Conservation (phyloP, 2,329 filamentous ascomycete genomes). For the Sporothrix dimorphospora region DNA sequence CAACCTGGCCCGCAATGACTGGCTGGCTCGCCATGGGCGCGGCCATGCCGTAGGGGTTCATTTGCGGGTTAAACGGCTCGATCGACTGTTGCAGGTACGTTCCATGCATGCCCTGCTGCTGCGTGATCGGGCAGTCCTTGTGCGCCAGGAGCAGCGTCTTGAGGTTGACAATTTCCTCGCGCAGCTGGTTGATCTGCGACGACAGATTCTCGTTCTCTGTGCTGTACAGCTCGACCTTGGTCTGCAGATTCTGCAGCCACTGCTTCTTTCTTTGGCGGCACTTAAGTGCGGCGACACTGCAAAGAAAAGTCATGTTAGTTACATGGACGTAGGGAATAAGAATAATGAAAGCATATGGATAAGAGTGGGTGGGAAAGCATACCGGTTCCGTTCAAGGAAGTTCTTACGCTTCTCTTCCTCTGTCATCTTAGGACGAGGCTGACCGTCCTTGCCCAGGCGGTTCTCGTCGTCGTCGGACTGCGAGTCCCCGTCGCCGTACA, state of each 20-base stretch:
- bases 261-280: constrained; percentile 99
- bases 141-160: constrained; percentile 92
- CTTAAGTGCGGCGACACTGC: constrained; percentile 90
- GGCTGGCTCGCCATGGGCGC: constrained; percentile 56
- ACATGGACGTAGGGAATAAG: not conserved
- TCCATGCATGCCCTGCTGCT: constrained; percentile 74
- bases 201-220: constrained; percentile 88
- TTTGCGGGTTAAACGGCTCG: constrained; percentile 58
- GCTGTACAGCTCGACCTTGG: constrained; percentile 91
- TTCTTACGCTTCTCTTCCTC: constrained; percentile 99
- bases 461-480: constrained; percentile 52
- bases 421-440: constrained; percentile 81
- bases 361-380: not conserved
- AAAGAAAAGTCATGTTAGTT: constrained; percentile 34
- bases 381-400: constrained; percentile 95
- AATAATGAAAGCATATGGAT: too few species aligned
- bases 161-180: constrained; percentile 92
- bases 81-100: constrained; percentile 56
- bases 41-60: constrained; percentile 64
- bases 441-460: constrained; percentile 58
- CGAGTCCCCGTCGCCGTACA: constrained; percentile 36
- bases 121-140: constrained; percentile 93
- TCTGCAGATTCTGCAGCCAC: constrained; percentile 92
- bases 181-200: constrained; percentile 77
- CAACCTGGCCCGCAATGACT: constrained; percentile 58